Evolutionary conservation across 2,329 filamentous ascomycete species (phyloP).

Genomic region (Emmonsiellopsis sp.): DNA sequence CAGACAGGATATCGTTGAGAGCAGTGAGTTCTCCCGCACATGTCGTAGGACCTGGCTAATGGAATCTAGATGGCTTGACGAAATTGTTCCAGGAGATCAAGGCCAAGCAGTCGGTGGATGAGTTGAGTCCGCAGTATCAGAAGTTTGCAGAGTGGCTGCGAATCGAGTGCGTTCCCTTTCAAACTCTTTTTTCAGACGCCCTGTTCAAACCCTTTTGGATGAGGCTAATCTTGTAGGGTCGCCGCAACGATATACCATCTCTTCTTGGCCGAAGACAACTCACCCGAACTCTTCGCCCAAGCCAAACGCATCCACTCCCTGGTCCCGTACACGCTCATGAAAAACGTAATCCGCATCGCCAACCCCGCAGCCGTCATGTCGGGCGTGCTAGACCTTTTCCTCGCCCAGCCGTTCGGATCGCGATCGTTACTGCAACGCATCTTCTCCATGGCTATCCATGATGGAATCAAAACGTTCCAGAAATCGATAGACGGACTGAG

Average conservation of each 20-base stretch:
- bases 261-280: slow-evolving; percentile 96
- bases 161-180: slow-evolving; percentile 54
- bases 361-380: slow-evolving; percentile 97
- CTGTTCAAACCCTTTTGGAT: too few relatives aligned
- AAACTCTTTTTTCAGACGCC: neutral
- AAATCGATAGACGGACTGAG: slow-evolving; percentile 72
- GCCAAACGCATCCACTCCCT: slow-evolving; percentile 89
- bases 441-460: slow-evolving; percentile 81
- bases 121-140: slow-evolving; percentile 88
- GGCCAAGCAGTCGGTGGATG: slow-evolving; percentile 75
- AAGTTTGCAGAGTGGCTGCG: slow-evolving; percentile 98
- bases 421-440: slow-evolving; percentile 88
- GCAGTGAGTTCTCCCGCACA: slow-evolving; percentile 46
- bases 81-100: slow-evolving; percentile 89
- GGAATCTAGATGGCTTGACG: slow-evolving; percentile 62
- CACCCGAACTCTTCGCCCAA: slow-evolving; percentile 89
- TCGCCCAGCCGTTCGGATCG: slow-evolving; percentile 87
- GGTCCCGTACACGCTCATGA: slow-evolving; percentile 84
- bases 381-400: slow-evolving; percentile 86
- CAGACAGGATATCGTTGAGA: slow-evolving; percentile 57
- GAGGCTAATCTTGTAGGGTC: slow-evolving; percentile 40
- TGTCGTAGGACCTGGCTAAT: slow-evolving; percentile 20
- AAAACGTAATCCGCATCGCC: slow-evolving; percentile 92
- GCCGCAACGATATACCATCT: slow-evolving; percentile 94
- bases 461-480: slow-evolving; percentile 80